Percentiles rank a stretch among this genome's conserved stretches.
phyloP scores from a whole-genome alignment of 2,329 filamentous ascomycete species.

The Monilinia vaccinii-corymbosi region DNA sequence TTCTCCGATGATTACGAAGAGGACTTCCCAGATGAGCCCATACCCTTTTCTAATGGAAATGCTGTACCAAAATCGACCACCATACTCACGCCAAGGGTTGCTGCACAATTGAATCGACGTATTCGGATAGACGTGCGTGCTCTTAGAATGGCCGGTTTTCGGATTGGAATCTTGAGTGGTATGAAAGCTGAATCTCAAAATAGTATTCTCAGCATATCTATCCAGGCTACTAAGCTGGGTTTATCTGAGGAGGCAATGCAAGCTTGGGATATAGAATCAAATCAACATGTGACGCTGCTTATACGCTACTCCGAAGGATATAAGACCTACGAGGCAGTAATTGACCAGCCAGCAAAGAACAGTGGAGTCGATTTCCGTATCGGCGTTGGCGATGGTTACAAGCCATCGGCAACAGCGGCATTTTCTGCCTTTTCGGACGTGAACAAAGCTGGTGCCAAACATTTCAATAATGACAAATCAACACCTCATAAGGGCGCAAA shows the following conservation, averaged over 20 bases:
- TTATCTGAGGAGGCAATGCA: constrained; percentile 66
- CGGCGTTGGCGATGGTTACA: constrained; percentile 63
- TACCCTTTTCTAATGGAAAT: not conserved
- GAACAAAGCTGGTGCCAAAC: constrained; percentile 14
- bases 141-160: constrained; percentile 59
- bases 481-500: not conserved
- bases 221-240: constrained; percentile 58
- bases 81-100: constrained; percentile 12
- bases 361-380: constrained; percentile 51
- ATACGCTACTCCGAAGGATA: constrained; percentile 58
- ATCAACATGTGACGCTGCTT: constrained; percentile 66
- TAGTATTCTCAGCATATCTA: constrained; percentile 55
- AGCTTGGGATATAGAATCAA: constrained; percentile 62
- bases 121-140: constrained; percentile 51
- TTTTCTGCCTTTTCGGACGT: constrained; percentile 30
- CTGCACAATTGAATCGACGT: constrained; percentile 24
- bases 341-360: constrained; percentile 32
- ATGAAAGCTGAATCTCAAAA: constrained; percentile 34
- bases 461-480: constrained; percentile 8
- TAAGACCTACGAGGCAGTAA: constrained; percentile 45
- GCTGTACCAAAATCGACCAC: not conserved
- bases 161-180: constrained; percentile 51
- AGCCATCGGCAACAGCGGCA: constrained; percentile 47
- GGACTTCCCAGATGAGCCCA: constrained; percentile 21
- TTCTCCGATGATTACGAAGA: constrained; percentile 17